Percentiles rank a stretch among this genome's conserved stretches.
Evolutionary conservation across 1,284 basidiomycete species (phyloP).

Genomic region (Boletus sp.): DNA sequence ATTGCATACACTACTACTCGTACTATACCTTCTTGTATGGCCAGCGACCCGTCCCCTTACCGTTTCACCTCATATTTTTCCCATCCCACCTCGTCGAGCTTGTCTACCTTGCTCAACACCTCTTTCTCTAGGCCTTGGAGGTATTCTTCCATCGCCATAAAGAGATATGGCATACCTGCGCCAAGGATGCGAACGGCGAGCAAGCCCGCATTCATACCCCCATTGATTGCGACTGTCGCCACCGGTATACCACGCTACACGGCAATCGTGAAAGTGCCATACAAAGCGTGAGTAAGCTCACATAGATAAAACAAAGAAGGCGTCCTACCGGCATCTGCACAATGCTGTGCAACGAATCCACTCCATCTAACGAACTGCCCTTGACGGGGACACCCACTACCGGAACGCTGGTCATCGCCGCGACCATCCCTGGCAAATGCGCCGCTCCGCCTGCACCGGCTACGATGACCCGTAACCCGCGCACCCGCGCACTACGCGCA

Average conservation of each 20-base stretch:
- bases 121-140: slow-evolving; percentile 74
- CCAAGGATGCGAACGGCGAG: slow-evolving; percentile 89
- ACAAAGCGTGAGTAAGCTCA: not conserved
- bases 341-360: slow-evolving; percentile 95
- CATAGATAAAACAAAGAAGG: not conserved
- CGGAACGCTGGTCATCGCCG: slow-evolving; percentile 87
- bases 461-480: slow-evolving; percentile 81
- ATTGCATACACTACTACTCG: too few relatives aligned
- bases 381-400: slow-evolving; percentile 98
- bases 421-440: slow-evolving; percentile 98
- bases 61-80: slow-evolving; percentile 65
- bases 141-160: slow-evolving; percentile 73
- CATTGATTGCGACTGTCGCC: slow-evolving; percentile 97
- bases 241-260: slow-evolving; percentile 89
- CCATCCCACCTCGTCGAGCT: slow-evolving; percentile 80
- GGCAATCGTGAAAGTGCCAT: not conserved
- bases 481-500: slow-evolving; percentile 68
- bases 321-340: slow-evolving; percentile 94
- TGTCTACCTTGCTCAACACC: slow-evolving; percentile 81
- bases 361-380: slow-evolving; percentile 90
- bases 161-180: slow-evolving; percentile 65
- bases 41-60: slow-evolving; percentile 7
- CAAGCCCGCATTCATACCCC: slow-evolving; percentile 90
- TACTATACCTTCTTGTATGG: too few relatives aligned
- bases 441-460: slow-evolving; percentile 97